Percentiles rank a stretch among this genome's conserved stretches.
Conservation (phyloP, 352 stramenopile species). For the Thalassiosira tumida region DNA sequence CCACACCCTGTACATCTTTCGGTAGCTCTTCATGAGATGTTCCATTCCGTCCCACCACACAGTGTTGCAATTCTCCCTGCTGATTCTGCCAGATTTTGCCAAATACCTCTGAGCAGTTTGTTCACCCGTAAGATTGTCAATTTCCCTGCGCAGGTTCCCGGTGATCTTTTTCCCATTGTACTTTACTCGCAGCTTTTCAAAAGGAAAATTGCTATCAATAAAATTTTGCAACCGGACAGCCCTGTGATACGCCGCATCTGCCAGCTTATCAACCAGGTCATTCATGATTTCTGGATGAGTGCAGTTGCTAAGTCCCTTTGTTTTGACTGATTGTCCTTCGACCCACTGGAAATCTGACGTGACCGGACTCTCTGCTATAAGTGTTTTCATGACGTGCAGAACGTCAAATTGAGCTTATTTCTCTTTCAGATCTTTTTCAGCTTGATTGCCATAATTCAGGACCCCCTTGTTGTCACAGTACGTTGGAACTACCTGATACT, state of each 20-base stretch:
- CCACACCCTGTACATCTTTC: conserved; percentile 49
- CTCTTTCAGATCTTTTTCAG: too few species aligned
- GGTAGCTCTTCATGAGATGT: not conserved
- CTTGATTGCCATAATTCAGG: conserved; percentile 38
- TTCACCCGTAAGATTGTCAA: conserved; percentile 32
- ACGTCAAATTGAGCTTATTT: conserved; percentile 46
- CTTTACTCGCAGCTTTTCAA: conserved; percentile 23
- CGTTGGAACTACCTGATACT: not conserved
- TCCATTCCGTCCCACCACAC: conserved; percentile 61
- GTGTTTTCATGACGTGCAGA: conserved; percentile 9
- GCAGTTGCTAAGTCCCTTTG: not conserved
- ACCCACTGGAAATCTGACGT: conserved; percentile 1
- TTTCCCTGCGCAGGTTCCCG: not conserved
- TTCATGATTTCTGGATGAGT: conserved; percentile 14
- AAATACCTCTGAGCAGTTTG: not conserved
- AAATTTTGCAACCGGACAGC: not conserved
- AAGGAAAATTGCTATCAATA: conserved; percentile 31
- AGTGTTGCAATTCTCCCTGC: not conserved
- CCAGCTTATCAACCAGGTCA: conserved; percentile 21
- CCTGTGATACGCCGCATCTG: not conserved
- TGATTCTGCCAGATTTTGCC: conserved; percentile 14
- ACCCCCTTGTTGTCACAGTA: conserved; percentile 48
- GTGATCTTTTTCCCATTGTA: conserved; percentile 24
- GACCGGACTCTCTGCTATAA: not conserved
- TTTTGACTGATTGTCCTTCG: conserved; percentile 6